A percentile compares a stretch with the other conserved stretches of the same genome.
Evolutionary conservation across 2,329 filamentous ascomycete species (phyloP).

Genomic region (Talaromyces amestolkiae): DNA sequence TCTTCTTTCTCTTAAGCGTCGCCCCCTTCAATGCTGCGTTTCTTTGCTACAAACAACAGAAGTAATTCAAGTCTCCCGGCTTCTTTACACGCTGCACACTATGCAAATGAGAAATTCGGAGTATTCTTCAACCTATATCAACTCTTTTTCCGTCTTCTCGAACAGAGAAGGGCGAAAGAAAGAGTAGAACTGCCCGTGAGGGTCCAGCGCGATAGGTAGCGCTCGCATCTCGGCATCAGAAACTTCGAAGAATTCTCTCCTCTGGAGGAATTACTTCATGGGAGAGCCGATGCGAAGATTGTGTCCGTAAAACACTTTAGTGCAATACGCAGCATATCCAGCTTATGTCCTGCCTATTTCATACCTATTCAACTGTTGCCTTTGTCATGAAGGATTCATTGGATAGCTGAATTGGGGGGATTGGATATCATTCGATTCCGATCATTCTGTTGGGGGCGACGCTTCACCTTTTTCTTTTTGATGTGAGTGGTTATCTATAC

Average conservation of each 20-base stretch:
- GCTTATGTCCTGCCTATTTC: conserved; percentile 15
- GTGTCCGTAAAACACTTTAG: conserved; percentile 81
- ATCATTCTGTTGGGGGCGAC: conserved; percentile 83
- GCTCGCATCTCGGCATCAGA: conserved; percentile 82
- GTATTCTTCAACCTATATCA: conserved; percentile 70
- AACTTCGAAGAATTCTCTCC: conserved; percentile 64
- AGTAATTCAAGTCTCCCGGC: conserved; percentile 26
- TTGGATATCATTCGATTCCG: conserved; percentile 78
- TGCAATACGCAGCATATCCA: conserved; percentile 87
- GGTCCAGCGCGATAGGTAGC: conserved; percentile 70
- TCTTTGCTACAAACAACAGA: conserved; percentile 83
- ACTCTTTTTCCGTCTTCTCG: conserved; percentile 23
- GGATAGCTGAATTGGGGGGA: background rate
- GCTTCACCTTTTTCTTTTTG: conserved; percentile 56
- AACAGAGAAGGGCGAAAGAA: background rate
- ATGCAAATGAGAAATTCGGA: conserved; percentile 98
- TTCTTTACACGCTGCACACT: conserved; percentile 27
- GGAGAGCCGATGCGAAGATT: conserved; percentile 93
- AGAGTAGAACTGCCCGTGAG: conserved; percentile 68
- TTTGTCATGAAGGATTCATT: conserved; percentile 12
- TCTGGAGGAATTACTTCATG: conserved; percentile 60
- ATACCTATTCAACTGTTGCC: conserved; percentile 27
- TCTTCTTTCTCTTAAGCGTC: conserved; percentile 61
- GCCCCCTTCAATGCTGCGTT: conserved; percentile 90
- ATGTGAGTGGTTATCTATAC: conserved; percentile 46